Evolutionary conservation across 345 rosid species (phyloP).

Genomic region (Cardamine resedifolia): DNA sequence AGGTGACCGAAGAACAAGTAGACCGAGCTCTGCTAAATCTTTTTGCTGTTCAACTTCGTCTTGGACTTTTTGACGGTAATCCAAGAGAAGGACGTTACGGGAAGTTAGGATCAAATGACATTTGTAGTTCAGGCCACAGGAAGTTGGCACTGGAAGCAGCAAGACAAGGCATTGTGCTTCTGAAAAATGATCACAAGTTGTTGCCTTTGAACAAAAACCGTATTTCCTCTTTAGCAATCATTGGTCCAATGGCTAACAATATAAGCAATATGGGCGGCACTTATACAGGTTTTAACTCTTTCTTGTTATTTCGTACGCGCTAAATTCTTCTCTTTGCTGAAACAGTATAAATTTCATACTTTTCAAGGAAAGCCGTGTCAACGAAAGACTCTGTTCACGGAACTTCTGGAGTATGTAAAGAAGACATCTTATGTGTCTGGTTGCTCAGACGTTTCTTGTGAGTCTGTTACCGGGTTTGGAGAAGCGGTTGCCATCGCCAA

Average conservation of each 20-base stretch:
- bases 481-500: conserved; percentile 62
- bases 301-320: background rate
- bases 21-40: conserved; percentile 80
- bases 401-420: conserved; percentile 50
- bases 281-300: conserved; percentile 58
- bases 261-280: conserved; percentile 67
- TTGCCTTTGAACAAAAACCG: conserved; percentile 60
- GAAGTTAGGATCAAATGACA: conserved; percentile 57
- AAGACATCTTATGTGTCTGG: conserved; percentile 56
- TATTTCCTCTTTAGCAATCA: conserved; percentile 64
- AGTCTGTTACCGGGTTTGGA: conserved; percentile 45
- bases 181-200: conserved; percentile 67
- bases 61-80: conserved; percentile 82
- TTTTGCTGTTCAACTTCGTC: conserved; percentile 78
- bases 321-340: background rate
- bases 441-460: conserved; percentile 65
- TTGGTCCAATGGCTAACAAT: conserved; percentile 76
- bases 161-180: conserved; percentile 88
- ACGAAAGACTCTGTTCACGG: conserved; percentile 58
- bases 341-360: background rate
- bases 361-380: conserved; percentile 69
- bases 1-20: conserved; percentile 59
- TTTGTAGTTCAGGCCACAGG: conserved; percentile 68
- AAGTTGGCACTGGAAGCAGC: conserved; percentile 80
- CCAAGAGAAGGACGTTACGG: conserved; percentile 64